phyloP scores from a whole-genome alignment of 768 basidiomycete species.

The Suillus cothurnatus region DNA sequence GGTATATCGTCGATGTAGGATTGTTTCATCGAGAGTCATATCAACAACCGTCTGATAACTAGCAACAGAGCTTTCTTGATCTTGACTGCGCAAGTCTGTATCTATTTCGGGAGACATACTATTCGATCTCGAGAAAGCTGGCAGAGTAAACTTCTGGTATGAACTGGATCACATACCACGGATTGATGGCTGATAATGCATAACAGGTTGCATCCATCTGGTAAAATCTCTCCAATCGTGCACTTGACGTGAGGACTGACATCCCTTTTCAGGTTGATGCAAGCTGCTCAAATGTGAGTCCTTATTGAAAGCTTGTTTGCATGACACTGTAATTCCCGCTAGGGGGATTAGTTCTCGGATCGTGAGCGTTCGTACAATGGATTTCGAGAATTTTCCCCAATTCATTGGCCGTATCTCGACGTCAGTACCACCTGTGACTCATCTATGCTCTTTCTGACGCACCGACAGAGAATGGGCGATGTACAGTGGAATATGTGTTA shows the following conservation, averaged over 20 bases:
- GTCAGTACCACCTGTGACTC: not conserved
- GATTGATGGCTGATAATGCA: not conserved
- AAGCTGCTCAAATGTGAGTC: slow-evolving; percentile 4
- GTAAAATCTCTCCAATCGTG: not conserved
- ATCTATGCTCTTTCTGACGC: not conserved
- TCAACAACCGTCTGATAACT: not conserved
- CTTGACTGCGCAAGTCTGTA: slow-evolving; percentile 2
- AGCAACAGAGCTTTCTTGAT: not conserved
- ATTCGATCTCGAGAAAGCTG: slow-evolving; percentile 1
- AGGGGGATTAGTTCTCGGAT: not conserved
- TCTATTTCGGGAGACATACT: not conserved
- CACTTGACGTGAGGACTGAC: not conserved
- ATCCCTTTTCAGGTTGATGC: not conserved
- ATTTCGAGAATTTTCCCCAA: not conserved
- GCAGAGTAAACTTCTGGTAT: not conserved
- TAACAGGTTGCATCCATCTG: slow-evolving; percentile 1
- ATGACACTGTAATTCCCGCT: not conserved
- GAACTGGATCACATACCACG: not conserved
- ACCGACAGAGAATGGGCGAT: slow-evolving; percentile 1
- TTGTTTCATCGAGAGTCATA: not conserved
- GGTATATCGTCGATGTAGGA: slow-evolving; percentile 1
- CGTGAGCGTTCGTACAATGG: not conserved
- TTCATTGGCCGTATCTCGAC: not conserved
- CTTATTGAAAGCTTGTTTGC: too few relatives aligned
- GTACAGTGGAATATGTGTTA: slow-evolving; percentile 1